These are phyloP conservation scores for Sugiyamaella chiloensis DNA, from an alignment of 805 yeast genomes.

Conservation along the genomic window DNA sequence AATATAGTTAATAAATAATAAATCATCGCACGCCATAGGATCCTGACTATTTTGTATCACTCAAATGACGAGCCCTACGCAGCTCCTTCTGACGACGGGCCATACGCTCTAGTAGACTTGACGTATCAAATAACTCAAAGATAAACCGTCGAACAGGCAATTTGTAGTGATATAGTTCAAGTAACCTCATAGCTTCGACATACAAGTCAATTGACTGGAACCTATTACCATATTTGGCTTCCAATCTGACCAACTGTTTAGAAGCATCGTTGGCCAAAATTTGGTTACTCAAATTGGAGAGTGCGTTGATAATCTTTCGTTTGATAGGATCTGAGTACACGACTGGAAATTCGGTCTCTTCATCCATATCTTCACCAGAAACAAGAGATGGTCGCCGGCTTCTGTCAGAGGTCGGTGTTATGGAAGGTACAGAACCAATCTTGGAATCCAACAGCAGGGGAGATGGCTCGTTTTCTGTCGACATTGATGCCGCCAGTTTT, in stretches of 20 bases:
- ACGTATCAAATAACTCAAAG: constrained; percentile 59
- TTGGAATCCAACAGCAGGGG: neutral
- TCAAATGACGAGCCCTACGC: constrained; percentile 18
- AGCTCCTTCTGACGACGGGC: constrained; percentile 30
- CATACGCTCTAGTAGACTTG: constrained; percentile 50
- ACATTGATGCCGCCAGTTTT: constrained; percentile 24
- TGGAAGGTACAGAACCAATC: neutral
- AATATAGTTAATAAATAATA: neutral
- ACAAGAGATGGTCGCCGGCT: neutral
- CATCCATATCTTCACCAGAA: constrained; percentile 1
- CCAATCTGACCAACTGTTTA: constrained; percentile 53
- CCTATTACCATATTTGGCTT: constrained; percentile 46
- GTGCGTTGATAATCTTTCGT: constrained; percentile 28
- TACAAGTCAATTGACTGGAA: constrained; percentile 59
- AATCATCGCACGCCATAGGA: no score
- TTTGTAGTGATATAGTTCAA: constrained; percentile 58
- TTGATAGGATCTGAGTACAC: constrained; percentile 23
- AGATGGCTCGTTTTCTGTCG: neutral
- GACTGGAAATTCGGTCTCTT: constrained; percentile 22
- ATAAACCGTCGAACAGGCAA: constrained; percentile 62
- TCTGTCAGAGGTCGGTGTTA: constrained; percentile 2
- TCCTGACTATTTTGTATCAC: constrained; percentile 11
- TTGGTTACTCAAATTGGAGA: constrained; percentile 58
- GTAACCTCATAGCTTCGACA: constrained; percentile 46
- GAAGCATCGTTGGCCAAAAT: constrained; percentile 52